Evolutionary conservation across 2,329 filamentous ascomycete species (phyloP).

Genomic region (Xylariaceae sp.): DNA sequence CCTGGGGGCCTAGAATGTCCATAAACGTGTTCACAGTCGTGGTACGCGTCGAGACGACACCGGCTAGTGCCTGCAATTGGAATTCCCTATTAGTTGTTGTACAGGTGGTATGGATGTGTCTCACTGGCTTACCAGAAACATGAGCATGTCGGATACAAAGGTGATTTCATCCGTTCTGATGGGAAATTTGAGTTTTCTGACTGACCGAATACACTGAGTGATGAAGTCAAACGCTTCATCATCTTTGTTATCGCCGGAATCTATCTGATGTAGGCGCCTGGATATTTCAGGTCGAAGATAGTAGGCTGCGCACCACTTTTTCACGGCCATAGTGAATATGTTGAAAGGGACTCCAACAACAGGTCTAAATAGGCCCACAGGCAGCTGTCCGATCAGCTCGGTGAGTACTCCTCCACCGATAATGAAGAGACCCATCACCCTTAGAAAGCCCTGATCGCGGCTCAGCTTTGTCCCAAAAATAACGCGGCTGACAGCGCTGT

Average conservation of each 20-base stretch:
- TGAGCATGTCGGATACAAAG: constrained; percentile 6
- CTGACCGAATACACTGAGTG: neutral
- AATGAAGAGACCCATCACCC: neutral
- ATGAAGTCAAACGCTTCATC: constrained; percentile 6
- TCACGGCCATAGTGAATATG: neutral
- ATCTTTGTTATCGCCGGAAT: neutral
- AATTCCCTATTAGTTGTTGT: neutral
- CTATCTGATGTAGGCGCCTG: neutral
- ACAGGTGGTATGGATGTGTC: too few species aligned
- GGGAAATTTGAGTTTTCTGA: constrained; percentile 7
- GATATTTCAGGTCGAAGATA: constrained; percentile 4
- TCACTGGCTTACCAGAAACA: constrained; percentile 6
- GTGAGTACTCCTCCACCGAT: constrained; percentile 3
- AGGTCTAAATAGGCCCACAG: neutral
- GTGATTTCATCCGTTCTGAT: constrained; percentile 3
- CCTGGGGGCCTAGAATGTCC: constrained; percentile 3
- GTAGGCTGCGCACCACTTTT: neutral
- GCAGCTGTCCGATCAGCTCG: constrained; percentile 4
- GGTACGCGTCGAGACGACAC: constrained; percentile 6
- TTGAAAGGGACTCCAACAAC: constrained; percentile 2
- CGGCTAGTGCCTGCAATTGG: constrained; percentile 2
- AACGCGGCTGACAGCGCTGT: neutral
- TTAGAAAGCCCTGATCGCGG: neutral
- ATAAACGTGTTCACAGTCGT: constrained; percentile 9
- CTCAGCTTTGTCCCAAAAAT: constrained; percentile 3